Evolutionary conservation across 1,284 basidiomycete genomes (phyloP).

Genomic region (Trichosporon ovoides): DNA sequence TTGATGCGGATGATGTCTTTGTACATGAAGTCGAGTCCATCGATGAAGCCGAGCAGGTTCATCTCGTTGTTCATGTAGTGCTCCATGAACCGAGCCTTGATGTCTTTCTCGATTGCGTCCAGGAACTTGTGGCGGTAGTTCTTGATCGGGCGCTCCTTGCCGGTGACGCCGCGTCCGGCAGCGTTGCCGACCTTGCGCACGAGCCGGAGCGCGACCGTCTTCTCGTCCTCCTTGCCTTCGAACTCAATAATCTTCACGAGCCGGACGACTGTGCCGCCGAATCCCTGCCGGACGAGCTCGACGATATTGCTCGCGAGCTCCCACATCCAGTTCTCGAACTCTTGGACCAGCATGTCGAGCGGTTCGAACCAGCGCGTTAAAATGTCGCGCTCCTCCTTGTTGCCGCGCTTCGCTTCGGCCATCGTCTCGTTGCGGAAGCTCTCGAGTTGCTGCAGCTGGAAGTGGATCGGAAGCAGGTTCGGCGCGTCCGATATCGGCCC

Average conservation of each 20-base stretch:
- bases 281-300: constrained; percentile 70
- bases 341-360: constrained; percentile 71
- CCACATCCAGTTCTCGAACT: constrained; percentile 83
- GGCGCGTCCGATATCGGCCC: constrained; percentile 74
- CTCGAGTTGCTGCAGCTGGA: constrained; percentile 82
- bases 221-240: constrained; percentile 90
- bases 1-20: constrained; percentile 89
- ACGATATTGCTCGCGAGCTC: constrained; percentile 72
- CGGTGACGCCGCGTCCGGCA: constrained; percentile 81
- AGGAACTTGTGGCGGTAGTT: constrained; percentile 90
- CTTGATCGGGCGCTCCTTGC: constrained; percentile 89
- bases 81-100: constrained; percentile 66
- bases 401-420: constrained; percentile 80
- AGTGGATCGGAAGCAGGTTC: constrained; percentile 85
- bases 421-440: constrained; percentile 88
- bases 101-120: constrained; percentile 72
- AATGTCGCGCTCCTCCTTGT: constrained; percentile 58
- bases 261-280: constrained; percentile 80
- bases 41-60: constrained; percentile 69
- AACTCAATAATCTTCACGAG: constrained; percentile 90
- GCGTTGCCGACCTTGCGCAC: constrained; percentile 88
- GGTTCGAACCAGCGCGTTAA: constrained; percentile 78
- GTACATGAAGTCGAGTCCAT: constrained; percentile 80
- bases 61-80: constrained; percentile 61
- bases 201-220: constrained; percentile 83